Conservation (phyloP, 331 rosid species). For the Erythrophleum ivorense region DNA sequence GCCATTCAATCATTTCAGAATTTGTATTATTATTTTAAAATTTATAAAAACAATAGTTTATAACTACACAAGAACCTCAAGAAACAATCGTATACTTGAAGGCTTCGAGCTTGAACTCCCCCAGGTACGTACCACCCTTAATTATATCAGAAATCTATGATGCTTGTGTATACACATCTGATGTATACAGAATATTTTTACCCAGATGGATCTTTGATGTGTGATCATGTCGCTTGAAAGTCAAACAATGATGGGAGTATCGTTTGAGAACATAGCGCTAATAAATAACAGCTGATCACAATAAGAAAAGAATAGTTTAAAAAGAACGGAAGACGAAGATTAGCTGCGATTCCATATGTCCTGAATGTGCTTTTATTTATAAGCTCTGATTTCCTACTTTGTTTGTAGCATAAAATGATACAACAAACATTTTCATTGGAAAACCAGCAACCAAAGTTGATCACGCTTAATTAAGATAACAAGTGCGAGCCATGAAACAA, state of each 20-base stretch:
- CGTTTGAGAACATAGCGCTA: constrained; percentile 11
- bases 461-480: constrained; percentile 11
- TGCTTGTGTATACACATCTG: constrained; percentile 7
- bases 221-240: constrained; percentile 24
- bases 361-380: not conserved
- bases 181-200: constrained; percentile 36
- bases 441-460: not conserved
- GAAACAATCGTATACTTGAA: not conserved
- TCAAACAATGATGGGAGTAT: not conserved
- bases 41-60: too few relatives aligned
- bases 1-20: too few relatives aligned
- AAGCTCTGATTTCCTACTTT: not conserved
- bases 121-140: not conserved
- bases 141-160: not conserved
- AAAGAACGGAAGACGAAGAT: constrained; percentile 11
- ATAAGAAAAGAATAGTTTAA: too few relatives aligned
- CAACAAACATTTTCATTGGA: not conserved
- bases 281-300: too few relatives aligned
- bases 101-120: not conserved
- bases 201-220: constrained; percentile 11
- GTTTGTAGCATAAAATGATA: not conserved
- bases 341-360: not conserved
- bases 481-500: not conserved
- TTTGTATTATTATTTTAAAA: too few relatives aligned
- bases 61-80: too few relatives aligned